Conservation (phyloP, 345 rosid species). For the Lumnitzera littorea region DNA sequence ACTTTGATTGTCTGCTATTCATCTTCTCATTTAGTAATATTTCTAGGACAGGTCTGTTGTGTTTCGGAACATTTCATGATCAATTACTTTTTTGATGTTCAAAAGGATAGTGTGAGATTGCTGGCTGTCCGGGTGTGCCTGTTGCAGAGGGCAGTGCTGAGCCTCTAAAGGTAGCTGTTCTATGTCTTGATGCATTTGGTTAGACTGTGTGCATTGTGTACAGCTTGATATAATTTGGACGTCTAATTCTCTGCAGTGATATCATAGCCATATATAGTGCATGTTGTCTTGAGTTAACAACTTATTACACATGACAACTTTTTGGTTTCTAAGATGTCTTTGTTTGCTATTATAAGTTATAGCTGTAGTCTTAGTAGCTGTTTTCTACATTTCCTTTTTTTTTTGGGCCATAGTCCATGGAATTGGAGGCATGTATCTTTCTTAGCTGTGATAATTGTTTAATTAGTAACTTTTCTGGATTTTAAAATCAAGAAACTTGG, state of each 20-base stretch:
- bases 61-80: slow-evolving; percentile 37
- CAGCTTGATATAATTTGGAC: too few relatives aligned
- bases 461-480: neutral
- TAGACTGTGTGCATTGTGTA: too few relatives aligned
- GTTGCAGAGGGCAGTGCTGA: slow-evolving; percentile 80
- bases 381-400: too few relatives aligned
- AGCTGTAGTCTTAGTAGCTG: too few relatives aligned
- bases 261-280: too few relatives aligned
- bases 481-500: too few relatives aligned
- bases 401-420: neutral
- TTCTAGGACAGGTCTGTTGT: neutral
- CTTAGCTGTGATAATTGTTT: neutral
- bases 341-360: too few relatives aligned
- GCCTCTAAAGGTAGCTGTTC: slow-evolving; percentile 68
- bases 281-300: too few relatives aligned
- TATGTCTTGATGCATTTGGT: neutral
- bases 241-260: too few relatives aligned
- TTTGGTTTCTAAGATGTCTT: too few relatives aligned
- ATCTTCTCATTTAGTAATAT: too few relatives aligned
- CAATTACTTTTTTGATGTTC: slow-evolving; percentile 33
- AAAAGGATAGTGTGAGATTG: slow-evolving; percentile 96
- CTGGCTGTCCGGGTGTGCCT: slow-evolving; percentile 71
- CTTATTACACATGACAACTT: too few relatives aligned
- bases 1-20: slow-evolving; percentile 4
- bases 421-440: neutral